Evolutionary conservation across 2,329 filamentous ascomycete genomes (phyloP), one percentile per base, ranked within the genome.

Genomic region (Colletotrichum magnum): DNA sequence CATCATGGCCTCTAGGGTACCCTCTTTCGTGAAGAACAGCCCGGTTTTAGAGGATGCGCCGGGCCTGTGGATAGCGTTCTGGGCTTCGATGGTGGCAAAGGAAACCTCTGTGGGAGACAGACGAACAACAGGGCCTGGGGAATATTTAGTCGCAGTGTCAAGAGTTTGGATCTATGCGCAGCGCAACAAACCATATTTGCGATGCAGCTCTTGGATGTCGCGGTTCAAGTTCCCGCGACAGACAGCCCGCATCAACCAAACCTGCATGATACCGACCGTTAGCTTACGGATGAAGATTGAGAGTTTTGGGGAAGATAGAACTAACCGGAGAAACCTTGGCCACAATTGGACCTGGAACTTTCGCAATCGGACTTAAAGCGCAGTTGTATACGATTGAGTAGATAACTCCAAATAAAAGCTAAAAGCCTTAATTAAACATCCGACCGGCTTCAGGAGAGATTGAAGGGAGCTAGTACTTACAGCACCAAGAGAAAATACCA

Each of bases 1-100:
- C 54, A 65, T 65, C 54, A 65, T 59, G 15, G 62, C 54, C 32
- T 65, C 62, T 16, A 65, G 18, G 21, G 62, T 65, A n/a, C 39
- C 54, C 6, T 59, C 62, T 47, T 65, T 65, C 5, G 62, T 65
- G 18, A 64, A 58, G 10, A 58, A 64, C 2, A 24, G 3, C 5
- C 13, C 6, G 24, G 39, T 13, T 15, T 65, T 65, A 6, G n/a
- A 21, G 0, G 54, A 59, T 12, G 21, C n/a, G 6, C 24, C 36
- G 6, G 54, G 62, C 13, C 48, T 24, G 18, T 65, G 62, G 16
- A 65, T 65, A 0, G 62, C 56, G 15, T 18, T 53, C 13, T 65
- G 62, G 12, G 62, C 62, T 26, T 32, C 62, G 10, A 65, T 36
- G 1, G 15, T 52, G n/a, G 62, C 62, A 13, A 65, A 59, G 1